Evolutionary conservation across 441 rosid genomes (phyloP), one percentile per base, ranked within the genome.

Genomic region (Kokia cookei): DNA sequence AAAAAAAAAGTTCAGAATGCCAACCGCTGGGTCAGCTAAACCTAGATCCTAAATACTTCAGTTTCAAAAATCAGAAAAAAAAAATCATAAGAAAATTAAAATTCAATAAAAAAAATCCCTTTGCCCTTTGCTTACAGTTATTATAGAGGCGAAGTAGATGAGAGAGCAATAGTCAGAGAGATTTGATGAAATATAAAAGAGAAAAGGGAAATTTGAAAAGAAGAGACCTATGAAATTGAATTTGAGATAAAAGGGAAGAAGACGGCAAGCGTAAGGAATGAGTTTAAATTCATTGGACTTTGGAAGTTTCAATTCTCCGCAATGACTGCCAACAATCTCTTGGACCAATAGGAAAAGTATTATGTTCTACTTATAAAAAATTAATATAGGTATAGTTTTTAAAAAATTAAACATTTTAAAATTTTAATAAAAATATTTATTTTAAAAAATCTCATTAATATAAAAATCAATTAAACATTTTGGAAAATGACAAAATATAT

Each of bases 221-320:
- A 10, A 12, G 24, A 14, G 19, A 60, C 65, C 60, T 71, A 48
- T 3, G 64, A 35, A 61, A 48, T 35, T 5, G 9, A 43, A 42
- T 14, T 62, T 22, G 32, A 10, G 14, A 35, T 35, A 5, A 2
- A 29, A n/a, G 19, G 26, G 17, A 65, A 65, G 48, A 54, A 72
- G 81, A 58, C 55, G 65, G 29, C 76, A 32, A 73, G 48, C 42
- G 24, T 59, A 55, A 40, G 22, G 66, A 69, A 63, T 66, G 74
- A 72, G 24, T 15, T 15, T 53, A 53, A 19, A n/a, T n/a, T 57
- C 3, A 4, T 9, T 45, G 48, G 48, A 45, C 76, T 77, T 77
- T 2, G 47, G 75, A 47, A 72, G 76, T 75, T 54, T 55, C 79
- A 70, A 32, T 32, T 32, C 37, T 19, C 22, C 22, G 22, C 22